Base-by-base conservation (phyloP, 2,329 filamentous ascomycete species). In the Fusarium annulatum region DNA sequence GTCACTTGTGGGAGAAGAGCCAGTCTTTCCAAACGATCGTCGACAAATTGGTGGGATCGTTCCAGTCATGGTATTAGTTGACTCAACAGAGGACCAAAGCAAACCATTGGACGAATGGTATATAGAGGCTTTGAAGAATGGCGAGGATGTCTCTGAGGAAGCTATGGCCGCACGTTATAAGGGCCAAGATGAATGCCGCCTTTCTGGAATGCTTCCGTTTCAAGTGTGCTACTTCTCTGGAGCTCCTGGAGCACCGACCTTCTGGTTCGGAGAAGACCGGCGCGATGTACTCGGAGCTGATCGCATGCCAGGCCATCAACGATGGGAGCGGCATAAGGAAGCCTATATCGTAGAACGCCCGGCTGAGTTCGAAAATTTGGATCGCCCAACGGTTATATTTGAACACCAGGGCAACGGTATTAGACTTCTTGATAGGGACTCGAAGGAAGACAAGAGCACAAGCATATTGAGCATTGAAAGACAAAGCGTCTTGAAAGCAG, bases 261-360 rank as follows among this genome's bases (percentile, higher is more conserved):
- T 77, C 28, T 78, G 76, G 76, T 77, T 78, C 53, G 76, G 76
- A 16, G 76, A 78, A 42, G 76, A 78, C 59, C 64, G 76, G 14
- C 49, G 76, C 33, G 76, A 78, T 30, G 76, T 77, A 19, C 73
- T 78, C 36, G 74, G 76, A 14, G 72, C 76, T 33, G 76, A 77
- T 43, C 73, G 73, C n/a, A 78, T 78, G 76, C 76, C 76, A n/a
- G 76, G 74, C 5, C 76, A 78, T 66, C 65, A 52, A 26, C 72
- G 76, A 5, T 74, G 65, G 59, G 76, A 78, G 60, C 61, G 66
- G 33, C 76, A 78, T 49, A 75, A 67, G 51, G 26, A 23, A 9
- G 23, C 49, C 7, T 61, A 53, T 36, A 42, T 45, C 5, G 52
- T 48, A 16, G 43, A 59, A 21, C 58, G 68, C 14, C 61, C 67